Conservation (phyloP, 768 basidiomycete genomes). For the Calocybe cyanea region DNA sequence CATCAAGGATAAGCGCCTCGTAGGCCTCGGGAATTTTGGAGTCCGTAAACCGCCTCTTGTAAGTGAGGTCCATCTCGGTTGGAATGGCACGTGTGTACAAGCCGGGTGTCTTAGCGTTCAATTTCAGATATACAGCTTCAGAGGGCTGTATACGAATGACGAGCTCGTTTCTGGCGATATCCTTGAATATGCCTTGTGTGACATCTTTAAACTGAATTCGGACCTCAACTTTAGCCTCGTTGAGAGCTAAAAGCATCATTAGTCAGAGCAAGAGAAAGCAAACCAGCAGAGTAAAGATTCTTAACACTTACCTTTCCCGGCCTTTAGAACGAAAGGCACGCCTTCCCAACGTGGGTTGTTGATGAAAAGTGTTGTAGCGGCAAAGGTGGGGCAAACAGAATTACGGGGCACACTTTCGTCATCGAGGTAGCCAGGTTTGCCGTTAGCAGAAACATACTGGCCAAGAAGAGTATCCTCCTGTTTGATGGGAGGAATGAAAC, state of each 20-base stretch:
- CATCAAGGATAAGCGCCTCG: slow-evolving; percentile 92
- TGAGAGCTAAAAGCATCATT: slow-evolving; percentile 57
- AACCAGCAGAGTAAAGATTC: neutral
- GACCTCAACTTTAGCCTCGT: slow-evolving; percentile 98
- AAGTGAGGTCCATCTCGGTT: slow-evolving; percentile 97
- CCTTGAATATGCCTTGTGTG: slow-evolving; percentile 93
- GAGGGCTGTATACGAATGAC: slow-evolving; percentile 96
- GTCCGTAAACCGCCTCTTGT: slow-evolving; percentile 92
- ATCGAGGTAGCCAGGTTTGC: slow-evolving; percentile 99
- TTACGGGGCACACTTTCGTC: slow-evolving; percentile 92
- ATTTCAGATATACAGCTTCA: slow-evolving; percentile 95
- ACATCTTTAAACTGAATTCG: slow-evolving; percentile 98
- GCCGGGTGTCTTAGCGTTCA: slow-evolving; percentile 94
- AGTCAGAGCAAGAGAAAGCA: slow-evolving; percentile 1
- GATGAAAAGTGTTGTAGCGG: slow-evolving; percentile 86
- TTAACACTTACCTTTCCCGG: slow-evolving; percentile 81
- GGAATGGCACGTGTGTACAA: slow-evolving; percentile 87
- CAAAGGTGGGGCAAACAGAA: slow-evolving; percentile 93
- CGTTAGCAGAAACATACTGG: slow-evolving; percentile 85
- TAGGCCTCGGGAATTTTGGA: slow-evolving; percentile 94
- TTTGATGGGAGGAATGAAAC: slow-evolving; percentile 81
- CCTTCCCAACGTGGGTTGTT: slow-evolving; percentile 98
- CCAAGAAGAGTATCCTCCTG: slow-evolving; percentile 82
- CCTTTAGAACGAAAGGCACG: slow-evolving; percentile 97
- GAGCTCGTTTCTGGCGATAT: slow-evolving; percentile 94